Percentiles rank a stretch among this genome's conserved stretches.
Conservation (phyloP, 495 filamentous ascomycete species). For the Tuber borchii region DNA sequence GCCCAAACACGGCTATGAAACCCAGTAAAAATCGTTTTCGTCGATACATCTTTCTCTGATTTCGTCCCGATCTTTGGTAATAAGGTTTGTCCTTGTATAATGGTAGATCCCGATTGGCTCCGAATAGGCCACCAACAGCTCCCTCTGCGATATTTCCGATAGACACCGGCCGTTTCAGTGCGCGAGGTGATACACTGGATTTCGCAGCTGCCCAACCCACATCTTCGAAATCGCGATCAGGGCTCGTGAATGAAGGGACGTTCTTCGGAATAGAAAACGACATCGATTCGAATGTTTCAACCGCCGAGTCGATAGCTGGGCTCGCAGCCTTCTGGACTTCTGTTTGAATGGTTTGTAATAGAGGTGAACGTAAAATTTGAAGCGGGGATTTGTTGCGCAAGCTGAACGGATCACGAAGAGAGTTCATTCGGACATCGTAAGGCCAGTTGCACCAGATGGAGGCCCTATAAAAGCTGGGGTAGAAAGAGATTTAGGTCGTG, state of each 20-base stretch:
- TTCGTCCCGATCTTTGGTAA: slow-evolving; percentile 51
- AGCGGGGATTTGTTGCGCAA: slow-evolving; percentile 48
- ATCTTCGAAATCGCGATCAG: slow-evolving; percentile 63
- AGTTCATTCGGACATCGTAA: slow-evolving; percentile 47
- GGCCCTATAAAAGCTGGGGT: slow-evolving; percentile 1
- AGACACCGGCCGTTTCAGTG: slow-evolving; percentile 44
- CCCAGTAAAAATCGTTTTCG: slow-evolving; percentile 51
- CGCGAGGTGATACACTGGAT: slow-evolving; percentile 38
- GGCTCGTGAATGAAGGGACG: slow-evolving; percentile 63
- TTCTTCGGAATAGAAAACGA: slow-evolving; percentile 61
- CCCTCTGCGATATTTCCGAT: slow-evolving; percentile 48
- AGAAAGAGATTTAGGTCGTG: not conserved
- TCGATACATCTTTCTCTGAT: slow-evolving; percentile 46
- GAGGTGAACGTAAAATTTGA: slow-evolving; percentile 44
- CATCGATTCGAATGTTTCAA: slow-evolving; percentile 50
- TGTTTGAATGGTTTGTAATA: slow-evolving; percentile 43
- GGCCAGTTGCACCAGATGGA: not conserved
- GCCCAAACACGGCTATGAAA: slow-evolving; percentile 47
- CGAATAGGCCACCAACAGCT: slow-evolving; percentile 50
- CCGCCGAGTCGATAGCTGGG: slow-evolving; percentile 36
- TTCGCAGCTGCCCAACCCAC: slow-evolving; percentile 55
- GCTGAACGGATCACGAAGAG: slow-evolving; percentile 50
- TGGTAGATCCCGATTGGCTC: slow-evolving; percentile 60
- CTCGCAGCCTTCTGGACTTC: slow-evolving; percentile 45
- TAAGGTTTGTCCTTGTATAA: slow-evolving; percentile 99